Evolutionary conservation across 1,284 basidiomycete species (phyloP).

Genomic region (Fomitopsis schrenkii): DNA sequence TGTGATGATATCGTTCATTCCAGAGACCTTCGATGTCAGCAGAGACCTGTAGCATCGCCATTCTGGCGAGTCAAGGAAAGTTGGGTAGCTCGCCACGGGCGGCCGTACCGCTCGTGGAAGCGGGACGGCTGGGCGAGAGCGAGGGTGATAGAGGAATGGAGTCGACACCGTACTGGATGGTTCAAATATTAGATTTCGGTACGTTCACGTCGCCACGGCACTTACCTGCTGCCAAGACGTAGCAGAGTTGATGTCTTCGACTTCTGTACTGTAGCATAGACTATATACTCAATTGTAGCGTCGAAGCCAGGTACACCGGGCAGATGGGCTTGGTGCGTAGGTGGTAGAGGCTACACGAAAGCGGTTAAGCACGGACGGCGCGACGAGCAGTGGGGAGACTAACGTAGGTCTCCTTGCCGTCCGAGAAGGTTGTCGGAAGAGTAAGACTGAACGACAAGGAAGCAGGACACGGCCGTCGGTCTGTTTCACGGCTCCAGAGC

Average conservation of each 20-base stretch:
- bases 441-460: slow-evolving; percentile 49
- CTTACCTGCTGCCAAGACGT: slow-evolving; percentile 23
- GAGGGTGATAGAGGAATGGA: slow-evolving; percentile 62
- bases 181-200: background rate
- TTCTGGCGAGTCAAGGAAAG: slow-evolving; percentile 38
- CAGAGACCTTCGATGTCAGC: slow-evolving; percentile 35
- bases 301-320: slow-evolving; percentile 67
- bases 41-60: slow-evolving; percentile 50
- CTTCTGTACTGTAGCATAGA: slow-evolving; percentile 22
- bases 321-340: slow-evolving; percentile 60
- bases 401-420: slow-evolving; percentile 55
- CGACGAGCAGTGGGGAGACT: slow-evolving; percentile 21
- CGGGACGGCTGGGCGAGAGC: slow-evolving; percentile 52
- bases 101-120: slow-evolving; percentile 44
- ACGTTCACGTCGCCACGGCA: background rate
- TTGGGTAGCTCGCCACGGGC: slow-evolving; percentile 22
- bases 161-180: slow-evolving; percentile 44
- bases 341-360: slow-evolving; percentile 46
- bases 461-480: slow-evolving; percentile 43
- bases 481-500: slow-evolving; percentile 53
- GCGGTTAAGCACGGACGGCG: background rate
- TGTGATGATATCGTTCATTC: slow-evolving; percentile 40
- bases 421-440: slow-evolving; percentile 54
- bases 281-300: slow-evolving; percentile 22
- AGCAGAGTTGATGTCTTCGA: slow-evolving; percentile 20